Evolutionary conservation across 139 green algal species (phyloP), one percentile per base, ranked within the genome.

Genomic region (Chlamydomonas applanata): DNA sequence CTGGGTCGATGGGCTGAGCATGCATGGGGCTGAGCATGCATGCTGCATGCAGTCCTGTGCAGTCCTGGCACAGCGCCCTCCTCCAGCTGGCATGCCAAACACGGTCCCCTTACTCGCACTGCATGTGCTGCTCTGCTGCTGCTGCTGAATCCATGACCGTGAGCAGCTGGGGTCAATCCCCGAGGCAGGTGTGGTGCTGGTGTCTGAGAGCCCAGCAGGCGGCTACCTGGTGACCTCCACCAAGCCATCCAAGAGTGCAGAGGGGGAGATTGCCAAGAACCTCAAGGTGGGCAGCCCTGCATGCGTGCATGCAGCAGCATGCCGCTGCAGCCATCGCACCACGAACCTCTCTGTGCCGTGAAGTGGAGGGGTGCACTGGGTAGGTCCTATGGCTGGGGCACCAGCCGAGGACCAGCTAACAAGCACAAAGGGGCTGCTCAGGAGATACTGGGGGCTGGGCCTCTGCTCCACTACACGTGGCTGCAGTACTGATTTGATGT

Each of bases 221-320:
- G 74, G 54, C 33, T 92, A 81, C 77, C 29, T 96, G 16, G 60
- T 87, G 36, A 93, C 88, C 11, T 91, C 79, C 49, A 83, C 91
- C 67, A 81, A 85, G 59, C 84, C 89, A 0, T 52, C 60, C 33
- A 89, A 91, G 59, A 77, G 79, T 25, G n/a, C 33, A 13, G 74
- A 52, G 46, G 85, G 81, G 52, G 83, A 86, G 40, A 24, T 70
- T 16, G 72, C 76, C 29, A 89, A 89, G 70, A 93, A 94, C 74
- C 78, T 94, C 32, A 89, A 91, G 76, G 86, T 89, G n/a, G n/a
- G n/a, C n/a, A n/a, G n/a, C 54, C 54, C 54, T 62, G 17, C 17
- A 16, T 20, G 5, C 54, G 56, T 20, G n/a, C 17, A 13, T 27
- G 17, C 22, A 32, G 17, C 56, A 32, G 56, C 56, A 44, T 30